These are phyloP conservation scores for Arctostaphylos glauca DNA, from an alignment of 148 eudicot genomes.

Conservation along the genomic window DNA sequence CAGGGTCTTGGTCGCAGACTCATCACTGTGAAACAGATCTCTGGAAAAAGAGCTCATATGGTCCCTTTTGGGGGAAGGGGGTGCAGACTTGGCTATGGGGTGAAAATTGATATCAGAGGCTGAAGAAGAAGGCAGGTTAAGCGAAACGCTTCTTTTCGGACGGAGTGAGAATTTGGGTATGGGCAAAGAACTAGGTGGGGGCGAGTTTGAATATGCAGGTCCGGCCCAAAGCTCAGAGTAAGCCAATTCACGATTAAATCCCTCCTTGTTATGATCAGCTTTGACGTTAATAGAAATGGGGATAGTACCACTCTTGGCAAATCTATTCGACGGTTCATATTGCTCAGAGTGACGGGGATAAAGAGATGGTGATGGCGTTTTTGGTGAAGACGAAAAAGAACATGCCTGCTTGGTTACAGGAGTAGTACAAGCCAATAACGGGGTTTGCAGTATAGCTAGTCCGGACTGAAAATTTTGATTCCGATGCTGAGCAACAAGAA, in stretches of 20 bases:
- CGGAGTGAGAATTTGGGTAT: slow-evolving; percentile 73
- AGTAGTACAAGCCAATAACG: slow-evolving; percentile 30
- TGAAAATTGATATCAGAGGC: slow-evolving; percentile 53
- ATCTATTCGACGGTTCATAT: slow-evolving; percentile 24
- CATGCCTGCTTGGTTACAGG: slow-evolving; percentile 35
- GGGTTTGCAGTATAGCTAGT: slow-evolving; percentile 50
- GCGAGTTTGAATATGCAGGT: slow-evolving; percentile 85
- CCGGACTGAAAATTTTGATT: slow-evolving; percentile 62
- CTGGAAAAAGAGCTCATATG: slow-evolving; percentile 23
- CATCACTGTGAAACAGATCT: slow-evolving; percentile 43
- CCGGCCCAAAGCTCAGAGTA: slow-evolving; percentile 88
- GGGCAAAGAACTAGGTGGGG: slow-evolving; percentile 89
- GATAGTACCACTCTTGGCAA: slow-evolving; percentile 31
- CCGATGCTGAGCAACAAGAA: slow-evolving; percentile 59
- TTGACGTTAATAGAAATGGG: slow-evolving; percentile 50
- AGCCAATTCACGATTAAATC: slow-evolving; percentile 21
- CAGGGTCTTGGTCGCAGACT: slow-evolving; percentile 75
- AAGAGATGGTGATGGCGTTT: slow-evolving; percentile 33
- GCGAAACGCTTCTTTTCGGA: slow-evolving; percentile 71
- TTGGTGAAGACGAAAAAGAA: slow-evolving; percentile 34
- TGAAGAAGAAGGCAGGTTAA: slow-evolving; percentile 51
- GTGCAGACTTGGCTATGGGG: slow-evolving; percentile 78
- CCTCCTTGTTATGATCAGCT: slow-evolving; percentile 26
- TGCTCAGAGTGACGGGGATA: slow-evolving; percentile 23
- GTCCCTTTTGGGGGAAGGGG: slow-evolving; percentile 75